Percentiles rank a stretch among this genome's conserved stretches.
Evolutionary conservation across 345 rosid genomes (phyloP).

Genomic region (Pistacia vera): DNA sequence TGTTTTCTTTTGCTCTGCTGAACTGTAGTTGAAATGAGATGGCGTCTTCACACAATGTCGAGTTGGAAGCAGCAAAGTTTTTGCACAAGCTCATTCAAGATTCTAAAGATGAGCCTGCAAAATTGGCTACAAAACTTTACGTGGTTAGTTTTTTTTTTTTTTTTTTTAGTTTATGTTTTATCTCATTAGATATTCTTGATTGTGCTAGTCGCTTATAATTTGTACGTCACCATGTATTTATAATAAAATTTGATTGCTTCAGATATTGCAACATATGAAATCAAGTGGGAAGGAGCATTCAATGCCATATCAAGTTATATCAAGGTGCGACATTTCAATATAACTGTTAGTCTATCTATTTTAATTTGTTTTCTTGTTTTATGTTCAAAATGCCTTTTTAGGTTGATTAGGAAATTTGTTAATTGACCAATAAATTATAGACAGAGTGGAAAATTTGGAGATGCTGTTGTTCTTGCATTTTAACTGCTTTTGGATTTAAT

Average conservation of each 20-base stretch:
- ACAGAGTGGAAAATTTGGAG: neutral
- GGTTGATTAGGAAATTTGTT: slow-evolving; percentile 3
- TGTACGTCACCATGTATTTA: slow-evolving; percentile 6
- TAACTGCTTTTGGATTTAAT: slow-evolving; percentile 3
- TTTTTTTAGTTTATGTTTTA: neutral
- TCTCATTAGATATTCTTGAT: neutral
- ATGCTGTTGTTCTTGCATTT: slow-evolving; percentile 1
- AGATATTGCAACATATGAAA: slow-evolving; percentile 99
- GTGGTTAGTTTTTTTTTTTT: slow-evolving; percentile 53
- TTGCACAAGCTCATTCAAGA: slow-evolving; percentile 97
- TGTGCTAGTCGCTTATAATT: neutral
- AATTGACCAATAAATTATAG: neutral
- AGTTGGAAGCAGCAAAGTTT: slow-evolving; percentile 98
- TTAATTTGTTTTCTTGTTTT: neutral
- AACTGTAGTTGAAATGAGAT: slow-evolving; percentile 41
- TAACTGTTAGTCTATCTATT: neutral
- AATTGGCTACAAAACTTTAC: slow-evolving; percentile 90
- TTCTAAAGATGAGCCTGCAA: slow-evolving; percentile 92
- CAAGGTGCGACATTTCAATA: slow-evolving; percentile 54
- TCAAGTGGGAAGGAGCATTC: slow-evolving; percentile 97
- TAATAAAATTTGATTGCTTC: slow-evolving; percentile 24
- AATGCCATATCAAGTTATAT: slow-evolving; percentile 99
- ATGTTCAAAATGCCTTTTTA: neutral
- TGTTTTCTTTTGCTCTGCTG: neutral
- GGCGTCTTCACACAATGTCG: slow-evolving; percentile 82